Evolutionary conservation across 2,329 filamentous ascomycete species (phyloP), one percentile per base, ranked within the genome.

Genomic region (Stachybotrys elegans): DNA sequence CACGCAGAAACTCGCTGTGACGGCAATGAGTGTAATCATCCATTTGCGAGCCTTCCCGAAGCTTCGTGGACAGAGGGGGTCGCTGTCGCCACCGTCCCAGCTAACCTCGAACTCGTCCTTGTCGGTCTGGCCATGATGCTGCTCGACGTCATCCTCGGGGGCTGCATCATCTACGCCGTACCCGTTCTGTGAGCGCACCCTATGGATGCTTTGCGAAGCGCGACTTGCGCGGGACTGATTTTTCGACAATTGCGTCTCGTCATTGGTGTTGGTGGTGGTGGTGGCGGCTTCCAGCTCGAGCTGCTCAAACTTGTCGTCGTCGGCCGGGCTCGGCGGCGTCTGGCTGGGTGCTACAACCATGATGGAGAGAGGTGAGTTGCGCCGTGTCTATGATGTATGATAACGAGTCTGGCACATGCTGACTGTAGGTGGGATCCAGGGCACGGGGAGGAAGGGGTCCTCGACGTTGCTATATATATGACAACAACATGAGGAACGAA

Each of bases 1-100:
- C 85, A 95, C 90, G 63, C 88, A 92, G 47, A 93, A 72, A 38
- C 87, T 87, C 7, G 84, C 86, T 44, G 76, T 61, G 9, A 83
- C 82, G n/a, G 90, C 75, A 45, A 95, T 84, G 27, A 81, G 53
- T 1, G 91, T 82, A 48, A 95, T 84, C 22, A 81, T 45, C 92
- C 92, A 96, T 59, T 91, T 91, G 48, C 80, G 77, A n/a, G 66
- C 59, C 16, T 63, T 73, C 14, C 65, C 68, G 69, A 88, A 81
- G 60, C 79, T 88, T 46, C 84, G 79, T 1, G 91, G 91, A 54
- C 84, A 86, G 63, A 80, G 60, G 0, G 86, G 83, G 59, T 96
- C 91, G 39, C 71, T 67, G 46, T 89, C 83, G 5, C 74, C 75
- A 13, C 79, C 80, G 31, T 92, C 85, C 78, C 86, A 96, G 6